A percentile compares a stretch with the other conserved stretches of the same genome.
phyloP scores from a whole-genome alignment of 2,329 filamentous ascomycete species.

The Zasmidium angulare region DNA sequence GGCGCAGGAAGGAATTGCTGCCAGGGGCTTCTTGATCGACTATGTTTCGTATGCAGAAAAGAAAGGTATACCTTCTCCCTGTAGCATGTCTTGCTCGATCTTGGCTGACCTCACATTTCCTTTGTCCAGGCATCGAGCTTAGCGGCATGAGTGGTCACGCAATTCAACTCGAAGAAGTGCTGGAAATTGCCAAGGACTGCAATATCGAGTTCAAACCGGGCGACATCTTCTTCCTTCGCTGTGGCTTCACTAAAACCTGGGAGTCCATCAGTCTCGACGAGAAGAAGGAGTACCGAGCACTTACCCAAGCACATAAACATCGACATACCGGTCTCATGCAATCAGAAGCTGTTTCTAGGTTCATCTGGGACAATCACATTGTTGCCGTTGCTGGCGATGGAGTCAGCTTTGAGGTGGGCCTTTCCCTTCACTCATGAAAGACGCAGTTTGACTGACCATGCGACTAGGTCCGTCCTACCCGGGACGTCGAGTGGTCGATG shows the following conservation, averaged over 20 bases:
- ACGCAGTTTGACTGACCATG: too few relatives aligned
- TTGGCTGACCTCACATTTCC: too few relatives aligned
- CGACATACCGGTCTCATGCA: slow-evolving; percentile 11
- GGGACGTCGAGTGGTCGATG: slow-evolving; percentile 10
- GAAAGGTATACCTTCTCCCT: not conserved
- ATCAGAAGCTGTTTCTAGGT: slow-evolving; percentile 11
- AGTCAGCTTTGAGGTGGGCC: slow-evolving; percentile 7
- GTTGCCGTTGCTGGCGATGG: slow-evolving; percentile 16
- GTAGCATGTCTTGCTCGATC: too few relatives aligned
- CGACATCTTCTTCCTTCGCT: slow-evolving; percentile 18
- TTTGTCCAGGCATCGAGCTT: not conserved
- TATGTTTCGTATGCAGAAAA: slow-evolving; percentile 9
- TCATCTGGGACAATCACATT: slow-evolving; percentile 15
- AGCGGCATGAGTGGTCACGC: slow-evolving; percentile 10
- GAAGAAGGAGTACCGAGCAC: slow-evolving; percentile 8
- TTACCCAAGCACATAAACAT: slow-evolving; percentile 6
- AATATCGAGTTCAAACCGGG: slow-evolving; percentile 13
- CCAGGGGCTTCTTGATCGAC: slow-evolving; percentile 12
- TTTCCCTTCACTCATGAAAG: too few relatives aligned
- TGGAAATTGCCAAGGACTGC: slow-evolving; percentile 9
- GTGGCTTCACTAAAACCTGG: slow-evolving; percentile 15
- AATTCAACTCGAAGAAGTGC: slow-evolving; percentile 8
- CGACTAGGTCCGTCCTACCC: slow-evolving; percentile 4
- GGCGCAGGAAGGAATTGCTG: slow-evolving; percentile 14
- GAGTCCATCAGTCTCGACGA: slow-evolving; percentile 5